phyloP scores from a whole-genome alignment of 139 green algal genomes.

The Coelastrella sp. region DNA sequence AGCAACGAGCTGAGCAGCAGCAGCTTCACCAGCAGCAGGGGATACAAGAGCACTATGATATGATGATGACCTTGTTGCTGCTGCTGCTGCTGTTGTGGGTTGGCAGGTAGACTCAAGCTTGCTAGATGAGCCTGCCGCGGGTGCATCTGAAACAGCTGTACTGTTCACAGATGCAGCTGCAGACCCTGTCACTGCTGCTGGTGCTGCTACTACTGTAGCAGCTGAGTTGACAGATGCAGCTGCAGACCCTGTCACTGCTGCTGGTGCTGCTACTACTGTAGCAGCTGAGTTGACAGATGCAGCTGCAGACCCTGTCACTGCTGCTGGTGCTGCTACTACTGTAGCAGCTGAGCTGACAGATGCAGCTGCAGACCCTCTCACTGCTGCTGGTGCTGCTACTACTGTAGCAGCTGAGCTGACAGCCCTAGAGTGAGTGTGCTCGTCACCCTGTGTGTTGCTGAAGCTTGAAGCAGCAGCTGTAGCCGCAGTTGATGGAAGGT shows the following conservation, averaged over 20 bases:
- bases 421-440: too few species aligned
- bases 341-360: too few species aligned
- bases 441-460: too few species aligned
- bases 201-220: neutral
- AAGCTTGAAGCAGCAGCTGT: neutral
- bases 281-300: neutral
- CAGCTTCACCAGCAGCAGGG: conserved; percentile 40
- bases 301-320: neutral
- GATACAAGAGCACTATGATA: neutral
- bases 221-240: neutral
- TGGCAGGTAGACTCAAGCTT: neutral
- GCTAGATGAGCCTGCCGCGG: too few species aligned
- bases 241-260: neutral
- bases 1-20: conserved; percentile 35
- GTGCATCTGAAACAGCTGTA: conserved; percentile 3
- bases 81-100: neutral
- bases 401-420: conserved; percentile 14
- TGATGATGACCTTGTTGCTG: neutral
- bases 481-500: conserved; percentile 1
- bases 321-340: neutral
- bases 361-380: neutral
- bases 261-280: neutral
- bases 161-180: too few species aligned
- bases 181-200: neutral
- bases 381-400: conserved; percentile 15